Conservation (phyloP, 2,329 filamentous ascomycete species). For the Claviceps sp. region DNA sequence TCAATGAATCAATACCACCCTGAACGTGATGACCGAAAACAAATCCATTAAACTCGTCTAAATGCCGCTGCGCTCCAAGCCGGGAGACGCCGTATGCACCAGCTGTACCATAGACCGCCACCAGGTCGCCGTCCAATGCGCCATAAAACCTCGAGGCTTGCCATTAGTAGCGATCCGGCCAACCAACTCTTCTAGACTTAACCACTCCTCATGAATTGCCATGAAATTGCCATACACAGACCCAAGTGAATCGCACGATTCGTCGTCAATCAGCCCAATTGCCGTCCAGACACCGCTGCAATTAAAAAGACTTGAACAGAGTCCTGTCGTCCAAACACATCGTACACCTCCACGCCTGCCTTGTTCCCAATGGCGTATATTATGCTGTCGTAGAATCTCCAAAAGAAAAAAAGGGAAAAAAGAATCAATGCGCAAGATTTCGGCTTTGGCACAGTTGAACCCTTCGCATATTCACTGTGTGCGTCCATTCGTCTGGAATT, state of each 20-base stretch:
- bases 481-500: not conserved
- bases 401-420: not conserved
- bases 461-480: not conserved
- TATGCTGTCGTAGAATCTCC: slow-evolving; percentile 2
- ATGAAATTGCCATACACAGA: slow-evolving; percentile 7
- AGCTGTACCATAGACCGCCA: slow-evolving; percentile 5
- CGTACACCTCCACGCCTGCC: not conserved
- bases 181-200: not conserved
- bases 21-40: not conserved
- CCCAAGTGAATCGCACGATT: slow-evolving; percentile 13
- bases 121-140: not conserved
- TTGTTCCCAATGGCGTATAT: not conserved
- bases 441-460: slow-evolving; percentile 3
- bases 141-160: slow-evolving; percentile 3
- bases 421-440: not conserved
- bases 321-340: slow-evolving; percentile 4
- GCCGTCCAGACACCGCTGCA: slow-evolving; percentile 16
- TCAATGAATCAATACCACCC: no score
- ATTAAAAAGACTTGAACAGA: slow-evolving; percentile 15
- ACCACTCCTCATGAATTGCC: slow-evolving; percentile 2
- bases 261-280: slow-evolving; percentile 13
- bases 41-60: not conserved
- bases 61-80: slow-evolving; percentile 3
- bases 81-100: slow-evolving; percentile 5
- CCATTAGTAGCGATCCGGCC: slow-evolving; percentile 3